These are phyloP conservation scores for Aspergillus ibericus DNA, from an alignment of 2,329 filamentous ascomycete genomes.

Conservation along the genomic window DNA sequence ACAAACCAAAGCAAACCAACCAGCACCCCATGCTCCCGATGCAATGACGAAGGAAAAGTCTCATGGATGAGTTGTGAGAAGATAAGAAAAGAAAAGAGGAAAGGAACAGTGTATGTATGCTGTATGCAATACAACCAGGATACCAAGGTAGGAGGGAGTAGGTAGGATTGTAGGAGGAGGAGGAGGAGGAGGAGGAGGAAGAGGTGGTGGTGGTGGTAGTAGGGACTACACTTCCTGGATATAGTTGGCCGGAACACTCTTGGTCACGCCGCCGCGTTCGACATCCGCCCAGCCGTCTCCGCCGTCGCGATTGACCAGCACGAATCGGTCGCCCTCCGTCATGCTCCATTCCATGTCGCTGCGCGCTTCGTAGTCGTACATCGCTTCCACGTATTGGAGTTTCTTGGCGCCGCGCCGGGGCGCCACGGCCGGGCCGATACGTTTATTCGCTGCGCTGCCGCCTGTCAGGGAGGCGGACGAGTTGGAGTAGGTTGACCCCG, in stretches of 20 bases:
- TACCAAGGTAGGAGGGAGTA: neutral
- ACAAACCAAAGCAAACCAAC: neutral
- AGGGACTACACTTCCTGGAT: slow-evolving; percentile 67
- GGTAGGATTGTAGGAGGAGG: no score
- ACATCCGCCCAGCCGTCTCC: slow-evolving; percentile 98
- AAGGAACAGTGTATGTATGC: neutral
- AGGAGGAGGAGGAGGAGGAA: no score
- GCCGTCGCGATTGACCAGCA: slow-evolving; percentile 80
- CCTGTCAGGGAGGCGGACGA: slow-evolving; percentile 67
- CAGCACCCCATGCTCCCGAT: neutral
- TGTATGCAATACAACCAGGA: no score
- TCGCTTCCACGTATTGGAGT: slow-evolving; percentile 84
- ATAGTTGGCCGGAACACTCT: slow-evolving; percentile 92
- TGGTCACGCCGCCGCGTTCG: slow-evolving; percentile 81
- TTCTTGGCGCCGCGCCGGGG: slow-evolving; percentile 91
- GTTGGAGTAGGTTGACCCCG: slow-evolving; percentile 74
- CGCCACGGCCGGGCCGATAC: slow-evolving; percentile 88
- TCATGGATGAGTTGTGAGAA: no score
- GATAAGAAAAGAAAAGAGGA: neutral
- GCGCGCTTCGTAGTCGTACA: slow-evolving; percentile 88
- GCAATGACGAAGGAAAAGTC: neutral
- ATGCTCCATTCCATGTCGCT: slow-evolving; percentile 88
- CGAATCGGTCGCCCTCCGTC: slow-evolving; percentile 85
- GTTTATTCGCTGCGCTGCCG: slow-evolving; percentile 54
- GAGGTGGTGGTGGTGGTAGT: no score